Percentiles rank a stretch among this genome's conserved stretches.
phyloP scores from a whole-genome alignment of 2,329 filamentous ascomycete genomes.

The Claviceps quebecensis region DNA sequence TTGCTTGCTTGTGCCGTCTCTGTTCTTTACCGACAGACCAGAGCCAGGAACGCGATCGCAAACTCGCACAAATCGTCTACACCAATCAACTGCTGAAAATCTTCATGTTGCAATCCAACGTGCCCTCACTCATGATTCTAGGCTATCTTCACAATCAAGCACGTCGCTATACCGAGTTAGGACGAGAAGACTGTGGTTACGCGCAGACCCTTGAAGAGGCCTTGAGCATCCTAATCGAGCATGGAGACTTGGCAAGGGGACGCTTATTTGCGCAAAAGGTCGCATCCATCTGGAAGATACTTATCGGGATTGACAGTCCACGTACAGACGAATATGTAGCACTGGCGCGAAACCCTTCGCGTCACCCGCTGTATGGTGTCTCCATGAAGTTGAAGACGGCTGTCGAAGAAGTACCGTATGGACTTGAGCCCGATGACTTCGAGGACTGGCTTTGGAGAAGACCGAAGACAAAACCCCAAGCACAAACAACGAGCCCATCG shows the following conservation, averaged over 20 bases:
- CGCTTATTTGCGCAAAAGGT: background rate
- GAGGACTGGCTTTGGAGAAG: background rate
- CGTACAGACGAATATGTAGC: background rate
- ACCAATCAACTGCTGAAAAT: background rate
- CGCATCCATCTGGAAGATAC: background rate
- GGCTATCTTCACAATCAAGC: background rate
- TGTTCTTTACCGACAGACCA: background rate
- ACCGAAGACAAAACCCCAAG: background rate
- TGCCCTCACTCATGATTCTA: background rate
- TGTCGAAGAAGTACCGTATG: background rate
- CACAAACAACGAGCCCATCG: background rate
- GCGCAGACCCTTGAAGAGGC: background rate
- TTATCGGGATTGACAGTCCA: background rate
- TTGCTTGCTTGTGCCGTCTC: background rate
- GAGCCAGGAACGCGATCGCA: background rate
- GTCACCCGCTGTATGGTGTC: background rate
- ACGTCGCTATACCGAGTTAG: background rate
- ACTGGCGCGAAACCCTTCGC: background rate
- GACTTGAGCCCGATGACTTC: background rate
- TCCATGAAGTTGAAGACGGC: background rate
- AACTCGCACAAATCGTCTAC: background rate
- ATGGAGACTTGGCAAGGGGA: background rate
- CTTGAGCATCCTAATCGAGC: background rate
- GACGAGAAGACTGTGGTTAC: background rate
- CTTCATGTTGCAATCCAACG: fast-evolving